phyloP scores from a whole-genome alignment of 805 yeast species.

The Saccharomyces mikatae region DNA sequence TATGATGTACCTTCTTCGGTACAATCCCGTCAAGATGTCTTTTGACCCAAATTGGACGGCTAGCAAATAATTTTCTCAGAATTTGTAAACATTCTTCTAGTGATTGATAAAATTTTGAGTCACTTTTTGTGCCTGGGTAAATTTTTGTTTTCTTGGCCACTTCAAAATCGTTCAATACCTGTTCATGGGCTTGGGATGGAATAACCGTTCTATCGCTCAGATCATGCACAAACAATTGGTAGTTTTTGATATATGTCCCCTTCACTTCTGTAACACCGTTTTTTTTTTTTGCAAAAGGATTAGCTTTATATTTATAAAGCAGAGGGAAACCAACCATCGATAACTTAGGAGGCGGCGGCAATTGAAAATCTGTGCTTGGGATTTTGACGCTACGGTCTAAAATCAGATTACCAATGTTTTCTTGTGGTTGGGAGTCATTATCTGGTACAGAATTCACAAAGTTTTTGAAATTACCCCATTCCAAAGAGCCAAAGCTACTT shows the following conservation, averaged over 20 bases:
- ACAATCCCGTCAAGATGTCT: slow-evolving; percentile 54
- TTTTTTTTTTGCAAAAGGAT: slow-evolving; percentile 48
- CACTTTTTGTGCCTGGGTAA: slow-evolving; percentile 31
- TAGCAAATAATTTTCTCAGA: slow-evolving; percentile 43
- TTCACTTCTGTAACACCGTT: slow-evolving; percentile 43
- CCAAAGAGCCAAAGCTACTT: slow-evolving; percentile 23
- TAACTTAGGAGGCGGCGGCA: slow-evolving; percentile 83
- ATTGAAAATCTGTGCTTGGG: slow-evolving; percentile 26
- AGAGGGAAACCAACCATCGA: slow-evolving; percentile 71
- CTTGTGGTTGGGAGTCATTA: slow-evolving; percentile 34
- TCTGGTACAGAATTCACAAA: slow-evolving; percentile 31
- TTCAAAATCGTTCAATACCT: slow-evolving; percentile 39
- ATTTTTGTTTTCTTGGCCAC: slow-evolving; percentile 26
- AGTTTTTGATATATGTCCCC: slow-evolving; percentile 37
- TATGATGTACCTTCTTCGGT: slow-evolving; percentile 34
- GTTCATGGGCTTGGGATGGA: slow-evolving; percentile 45
- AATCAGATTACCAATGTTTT: slow-evolving; percentile 23
- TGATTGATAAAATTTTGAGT: slow-evolving; percentile 26
- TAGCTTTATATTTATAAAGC: slow-evolving; percentile 68
- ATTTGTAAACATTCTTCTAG: slow-evolving; percentile 25
- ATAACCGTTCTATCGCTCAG: slow-evolving; percentile 39
- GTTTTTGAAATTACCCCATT: slow-evolving; percentile 25
- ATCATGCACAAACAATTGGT: slow-evolving; percentile 37
- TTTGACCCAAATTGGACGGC: slow-evolving; percentile 81
- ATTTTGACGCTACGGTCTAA: slow-evolving; percentile 16